Evolutionary conservation across 352 stramenopile genomes (phyloP).

Genomic region (Phytophthora megakarya): DNA sequence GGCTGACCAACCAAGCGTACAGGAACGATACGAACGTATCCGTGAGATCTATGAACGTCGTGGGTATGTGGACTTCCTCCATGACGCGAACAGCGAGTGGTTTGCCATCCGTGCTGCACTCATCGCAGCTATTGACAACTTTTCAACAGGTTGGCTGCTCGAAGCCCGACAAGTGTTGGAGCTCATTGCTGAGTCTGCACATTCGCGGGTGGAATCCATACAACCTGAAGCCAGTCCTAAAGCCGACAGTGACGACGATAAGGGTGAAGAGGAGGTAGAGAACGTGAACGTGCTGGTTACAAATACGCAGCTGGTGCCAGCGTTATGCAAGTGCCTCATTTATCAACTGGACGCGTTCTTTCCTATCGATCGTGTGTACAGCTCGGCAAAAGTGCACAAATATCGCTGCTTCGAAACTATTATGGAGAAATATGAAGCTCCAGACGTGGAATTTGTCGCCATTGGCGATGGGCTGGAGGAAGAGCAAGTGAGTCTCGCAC

Average conservation of each 20-base stretch:
- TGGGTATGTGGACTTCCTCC: slow-evolving; percentile 66
- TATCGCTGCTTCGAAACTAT: slow-evolving; percentile 81
- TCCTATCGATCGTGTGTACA: slow-evolving; percentile 77
- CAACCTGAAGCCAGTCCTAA: slow-evolving; percentile 2
- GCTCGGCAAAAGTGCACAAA: slow-evolving; percentile 80
- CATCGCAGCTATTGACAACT: slow-evolving; percentile 70
- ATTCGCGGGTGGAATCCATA: neutral
- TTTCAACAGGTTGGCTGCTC: slow-evolving; percentile 69
- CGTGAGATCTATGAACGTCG: slow-evolving; percentile 80
- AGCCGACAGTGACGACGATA: slow-evolving; percentile 5
- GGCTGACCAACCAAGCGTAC: slow-evolving; percentile 12
- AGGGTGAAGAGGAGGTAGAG: slow-evolving; percentile 42
- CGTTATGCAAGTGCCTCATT: slow-evolving; percentile 85
- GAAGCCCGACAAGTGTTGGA: slow-evolving; percentile 67
- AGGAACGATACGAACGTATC: slow-evolving; percentile 67
- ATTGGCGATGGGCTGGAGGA: slow-evolving; percentile 82
- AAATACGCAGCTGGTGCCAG: slow-evolving; percentile 81
- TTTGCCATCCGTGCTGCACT: slow-evolving; percentile 72
- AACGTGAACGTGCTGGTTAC: slow-evolving; percentile 83
- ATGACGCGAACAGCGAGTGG: slow-evolving; percentile 67
- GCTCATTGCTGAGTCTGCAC: slow-evolving; percentile 39
- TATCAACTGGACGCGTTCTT: slow-evolving; percentile 81
- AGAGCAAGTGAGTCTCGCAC: slow-evolving; percentile 68
- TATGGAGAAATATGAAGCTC: slow-evolving; percentile 52
- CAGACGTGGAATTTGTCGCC: slow-evolving; percentile 68